These are phyloP conservation scores for Xylariales sp. DNA, from an alignment of 2,329 filamentous ascomycete genomes.

Conservation along the genomic window DNA sequence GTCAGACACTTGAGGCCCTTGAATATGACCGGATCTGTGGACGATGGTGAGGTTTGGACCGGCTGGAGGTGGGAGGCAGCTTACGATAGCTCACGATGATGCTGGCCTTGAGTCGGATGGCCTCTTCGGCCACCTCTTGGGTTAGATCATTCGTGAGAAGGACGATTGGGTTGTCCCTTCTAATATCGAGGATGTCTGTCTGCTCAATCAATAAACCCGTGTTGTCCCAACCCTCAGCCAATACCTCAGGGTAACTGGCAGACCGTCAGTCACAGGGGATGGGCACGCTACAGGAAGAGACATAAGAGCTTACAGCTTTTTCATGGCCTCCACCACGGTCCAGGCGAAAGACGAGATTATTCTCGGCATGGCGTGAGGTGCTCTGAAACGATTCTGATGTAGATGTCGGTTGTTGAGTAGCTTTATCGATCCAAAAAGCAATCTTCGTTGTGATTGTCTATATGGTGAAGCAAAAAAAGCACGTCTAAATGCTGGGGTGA, in stretches of 20 bases:
- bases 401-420: no score
- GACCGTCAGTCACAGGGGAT: background rate
- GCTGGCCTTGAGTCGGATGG: conserved; percentile 69
- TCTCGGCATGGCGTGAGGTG: no score
- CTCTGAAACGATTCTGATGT: no score
- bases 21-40: conserved; percentile 90
- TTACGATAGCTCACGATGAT: conserved; percentile 87
- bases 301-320: conserved; percentile 72
- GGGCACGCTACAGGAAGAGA: no score
- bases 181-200: no score
- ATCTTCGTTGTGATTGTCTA: no score
- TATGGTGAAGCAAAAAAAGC: no score
- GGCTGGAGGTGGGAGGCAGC: conserved; percentile 15
- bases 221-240: conserved; percentile 95
- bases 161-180: conserved; percentile 35
- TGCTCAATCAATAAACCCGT: conserved; percentile 72
- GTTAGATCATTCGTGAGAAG: conserved; percentile 83
- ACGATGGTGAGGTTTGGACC: conserved; percentile 9
- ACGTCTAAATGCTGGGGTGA: no score
- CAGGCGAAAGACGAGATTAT: conserved; percentile 36
- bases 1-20: conserved; percentile 85
- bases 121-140: conserved; percentile 82
- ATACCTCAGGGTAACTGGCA: conserved; percentile 74
- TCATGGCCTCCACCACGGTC: conserved; percentile 73
- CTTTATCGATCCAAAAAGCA: no score